Percentiles rank a stretch among this genome's conserved stretches.
These are phyloP conservation scores for Eutrema heterophyllum DNA, from an alignment of 345 rosid species.

Conservation along the genomic window DNA sequence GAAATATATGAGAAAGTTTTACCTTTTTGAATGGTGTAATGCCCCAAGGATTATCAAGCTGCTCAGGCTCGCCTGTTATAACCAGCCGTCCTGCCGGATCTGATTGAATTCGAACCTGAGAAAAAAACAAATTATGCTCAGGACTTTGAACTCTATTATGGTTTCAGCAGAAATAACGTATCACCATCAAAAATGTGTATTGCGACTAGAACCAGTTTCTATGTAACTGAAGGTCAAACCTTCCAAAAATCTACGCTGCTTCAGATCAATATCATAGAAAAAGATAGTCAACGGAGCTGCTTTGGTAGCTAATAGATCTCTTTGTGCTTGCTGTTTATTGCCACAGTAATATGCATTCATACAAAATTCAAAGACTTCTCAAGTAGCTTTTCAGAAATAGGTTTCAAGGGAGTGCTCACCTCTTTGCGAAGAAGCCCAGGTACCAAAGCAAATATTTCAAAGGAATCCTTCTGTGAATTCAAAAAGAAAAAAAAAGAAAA, in stretches of 20 bases:
- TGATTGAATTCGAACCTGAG: slow-evolving; percentile 79
- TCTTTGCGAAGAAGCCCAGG: slow-evolving; percentile 89
- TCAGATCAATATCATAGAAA: background rate
- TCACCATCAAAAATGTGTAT: background rate
- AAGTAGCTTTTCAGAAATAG: slow-evolving; percentile 4
- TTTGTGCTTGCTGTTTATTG: background rate
- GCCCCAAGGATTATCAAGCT: slow-evolving; percentile 87
- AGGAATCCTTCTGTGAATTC: slow-evolving; percentile 60
- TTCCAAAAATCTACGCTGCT: background rate
- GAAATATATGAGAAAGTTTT: slow-evolving; percentile 33
- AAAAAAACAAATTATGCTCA: background rate
- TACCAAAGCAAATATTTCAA: slow-evolving; percentile 76
- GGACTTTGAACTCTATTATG: background rate
- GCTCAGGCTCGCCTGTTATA: slow-evolving; percentile 80
- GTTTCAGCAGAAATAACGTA: background rate
- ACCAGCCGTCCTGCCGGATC: slow-evolving; percentile 79
- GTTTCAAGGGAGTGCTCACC: slow-evolving; percentile 36
- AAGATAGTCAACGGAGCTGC: background rate
- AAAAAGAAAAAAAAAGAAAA: background rate
- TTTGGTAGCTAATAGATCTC: background rate
- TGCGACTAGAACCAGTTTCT: background rate
- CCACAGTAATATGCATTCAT: background rate
- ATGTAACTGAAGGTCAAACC: background rate
- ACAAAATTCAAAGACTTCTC: background rate
- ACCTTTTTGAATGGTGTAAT: slow-evolving; percentile 88